A percentile compares a stretch with the other conserved stretches of the same genome.
phyloP scores from a whole-genome alignment of 2,329 filamentous ascomycete species.

The Bipolaris cookei region DNA sequence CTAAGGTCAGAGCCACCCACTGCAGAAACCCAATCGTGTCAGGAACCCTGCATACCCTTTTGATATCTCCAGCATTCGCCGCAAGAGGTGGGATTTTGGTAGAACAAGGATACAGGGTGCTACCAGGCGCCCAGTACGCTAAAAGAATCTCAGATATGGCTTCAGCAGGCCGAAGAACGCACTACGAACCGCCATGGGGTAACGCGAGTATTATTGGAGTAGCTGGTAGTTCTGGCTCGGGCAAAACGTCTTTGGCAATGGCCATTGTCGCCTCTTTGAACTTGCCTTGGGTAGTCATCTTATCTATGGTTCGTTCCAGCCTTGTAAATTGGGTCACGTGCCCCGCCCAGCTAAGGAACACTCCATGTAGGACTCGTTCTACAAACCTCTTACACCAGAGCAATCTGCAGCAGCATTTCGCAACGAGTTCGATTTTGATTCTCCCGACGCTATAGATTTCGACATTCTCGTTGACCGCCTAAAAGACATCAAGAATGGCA shows the following conservation, averaged over 20 bases:
- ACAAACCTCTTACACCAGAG: slow-evolving; percentile 83
- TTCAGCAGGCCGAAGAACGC: slow-evolving; percentile 54
- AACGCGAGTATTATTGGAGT: slow-evolving; percentile 96
- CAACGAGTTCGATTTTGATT: slow-evolving; percentile 96
- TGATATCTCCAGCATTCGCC: slow-evolving; percentile 21
- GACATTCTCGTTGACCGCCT: slow-evolving; percentile 82
- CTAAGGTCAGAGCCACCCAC: slow-evolving; percentile 19
- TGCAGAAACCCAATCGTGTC: slow-evolving; percentile 21
- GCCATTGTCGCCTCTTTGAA: slow-evolving; percentile 90
- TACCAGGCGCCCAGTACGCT: not conserved
- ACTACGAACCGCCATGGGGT: slow-evolving; percentile 94
- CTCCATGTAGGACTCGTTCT: slow-evolving; percentile 82
- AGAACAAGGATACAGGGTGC: slow-evolving; percentile 14
- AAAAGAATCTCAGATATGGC: slow-evolving; percentile 25
- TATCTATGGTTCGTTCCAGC: slow-evolving; percentile 77
- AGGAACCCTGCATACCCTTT: slow-evolving; percentile 22
- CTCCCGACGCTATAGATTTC: slow-evolving; percentile 93
- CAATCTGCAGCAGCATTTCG: slow-evolving; percentile 80
- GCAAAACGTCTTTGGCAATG: slow-evolving; percentile 92
- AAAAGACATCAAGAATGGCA: slow-evolving; percentile 84
- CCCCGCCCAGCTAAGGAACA: slow-evolving; percentile 19
- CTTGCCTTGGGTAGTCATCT: slow-evolving; percentile 95
- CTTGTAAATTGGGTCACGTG: slow-evolving; percentile 32
- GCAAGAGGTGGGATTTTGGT: slow-evolving; percentile 7
- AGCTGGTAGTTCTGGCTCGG: slow-evolving; percentile 91